Evolutionary conservation across 164 flowering plant species (phyloP), one percentile per base, ranked within the genome.

Genomic region (Cinnamomum chago): DNA sequence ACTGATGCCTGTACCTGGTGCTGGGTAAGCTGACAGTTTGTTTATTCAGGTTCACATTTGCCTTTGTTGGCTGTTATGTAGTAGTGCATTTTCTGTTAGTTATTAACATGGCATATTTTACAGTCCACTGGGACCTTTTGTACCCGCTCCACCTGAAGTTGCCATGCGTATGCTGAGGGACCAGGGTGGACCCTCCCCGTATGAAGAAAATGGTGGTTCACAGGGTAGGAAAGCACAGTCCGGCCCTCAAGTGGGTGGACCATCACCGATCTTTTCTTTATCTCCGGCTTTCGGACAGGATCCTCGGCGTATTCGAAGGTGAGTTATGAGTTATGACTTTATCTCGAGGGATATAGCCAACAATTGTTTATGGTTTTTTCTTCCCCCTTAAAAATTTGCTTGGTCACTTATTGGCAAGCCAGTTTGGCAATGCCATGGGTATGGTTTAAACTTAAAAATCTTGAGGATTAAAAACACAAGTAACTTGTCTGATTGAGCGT

Each of bases 1-100:
- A 23, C 78, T 96, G 81, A 96, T 96, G 98, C 99, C 99, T 80
- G 97, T 96, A 70, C 99, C 99, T 81, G 99, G 99, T 80, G 99
- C 99, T 80, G 99, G 99, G 99, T 96, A 83, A 72, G 95, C 81
- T 68, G 25, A 3, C 22, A 10, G 5, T 18, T 60, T 69, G n/a
- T 74, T 67, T 64, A 4, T 40, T 40, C 47, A 40, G 23, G 28
- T 18, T 28, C 47, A 67, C 15, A 30, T 62, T 33, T 18, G 20
- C 20, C 55, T 62, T 20, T 17, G 62, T 25, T 70, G 47, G 47
- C 47, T 40, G 47, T 40, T 40, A 9, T 1, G 47, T 9, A 40
- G 51, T 23, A 33, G 35, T 70, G 72, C 14, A 33, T 22, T 30
- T 50, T 64, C 47, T 65, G 33, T 52, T 12, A 3, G 2, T 20